Evolutionary conservation across 2,329 filamentous ascomycete species (phyloP), one percentile per base, ranked within the genome.

Genomic region (Allantophomopsis cytisporea): DNA sequence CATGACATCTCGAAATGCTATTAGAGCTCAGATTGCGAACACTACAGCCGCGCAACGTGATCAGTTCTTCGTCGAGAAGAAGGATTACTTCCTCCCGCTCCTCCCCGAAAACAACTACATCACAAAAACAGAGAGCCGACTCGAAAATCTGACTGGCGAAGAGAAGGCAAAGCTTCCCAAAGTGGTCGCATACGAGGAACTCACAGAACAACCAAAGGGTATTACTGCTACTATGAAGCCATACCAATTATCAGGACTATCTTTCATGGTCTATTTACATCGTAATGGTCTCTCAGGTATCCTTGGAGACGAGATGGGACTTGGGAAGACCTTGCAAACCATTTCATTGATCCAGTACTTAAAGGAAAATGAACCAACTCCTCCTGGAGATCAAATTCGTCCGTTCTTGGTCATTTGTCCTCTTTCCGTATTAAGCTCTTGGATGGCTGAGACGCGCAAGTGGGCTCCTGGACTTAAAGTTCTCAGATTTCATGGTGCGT

Each of bases 171-270:
- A 46, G n/a, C 44, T 51, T 12, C 54, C 50, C 20, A 37, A 33
- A 3, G 41, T 45, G 14, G 46, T 46, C 1, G 47, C 54, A 31
- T 54, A 56, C 37, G 38, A 49, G 38, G 51, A 54, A 40, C 45
- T 55, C 21, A 46, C 45, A 18, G 36, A 31, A 8, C 52, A 56
- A 31, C 52, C 54, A 1, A 36, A 37, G 10, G 53, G 53, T 6
- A 60, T 75, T 11, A 64, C 50, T 2, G 71, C 71, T 1, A 60
- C 49, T 0, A 65, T 71, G 54, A 71, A 71, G 46, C 60, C 64
- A 3, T 69, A 71, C 36, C 68, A 71, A 42, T 49, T 70, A 0
- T 60, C 64, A 3, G 68, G 67, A 1, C 52, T 71, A 0, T 66
- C 64, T 0, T 71, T 69, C 47, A 57, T 71, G 7, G 48, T 66